Evolutionary conservation across 768 basidiomycete species (phyloP).

Genomic region (Neoboletus magnificus): DNA sequence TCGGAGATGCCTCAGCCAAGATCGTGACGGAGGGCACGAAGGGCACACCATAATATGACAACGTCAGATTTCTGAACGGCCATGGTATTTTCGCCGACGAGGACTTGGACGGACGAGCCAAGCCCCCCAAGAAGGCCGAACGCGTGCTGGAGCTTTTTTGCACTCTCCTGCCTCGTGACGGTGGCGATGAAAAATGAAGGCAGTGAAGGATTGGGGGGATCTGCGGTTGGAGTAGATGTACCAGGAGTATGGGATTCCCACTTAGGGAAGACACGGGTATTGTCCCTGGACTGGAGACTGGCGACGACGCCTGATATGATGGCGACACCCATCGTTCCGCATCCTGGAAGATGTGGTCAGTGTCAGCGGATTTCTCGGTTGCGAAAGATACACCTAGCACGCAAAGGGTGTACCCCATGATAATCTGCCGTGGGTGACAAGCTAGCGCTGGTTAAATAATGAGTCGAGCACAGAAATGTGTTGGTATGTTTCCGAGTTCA

Average conservation of each 20-base stretch:
- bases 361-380: conserved; percentile 6
- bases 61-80: conserved; percentile 79
- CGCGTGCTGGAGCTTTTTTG: conserved; percentile 54
- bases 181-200: conserved; percentile 84
- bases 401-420: conserved; percentile 91
- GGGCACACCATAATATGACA: conserved; percentile 77
- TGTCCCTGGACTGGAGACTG: conserved; percentile 60
- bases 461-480: conserved; percentile 1
- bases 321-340: conserved; percentile 98
- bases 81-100: conserved; percentile 64
- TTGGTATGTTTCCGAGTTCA: neutral
- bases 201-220: conserved; percentile 59
- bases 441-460: neutral
- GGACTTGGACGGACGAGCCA: conserved; percentile 67
- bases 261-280: conserved; percentile 36
- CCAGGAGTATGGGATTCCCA: conserved; percentile 74
- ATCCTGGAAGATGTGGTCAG: conserved; percentile 53
- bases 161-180: conserved; percentile 77
- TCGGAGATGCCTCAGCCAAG: neutral
- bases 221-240: conserved; percentile 61
- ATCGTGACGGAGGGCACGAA: neutral
- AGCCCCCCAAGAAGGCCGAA: conserved; percentile 59
- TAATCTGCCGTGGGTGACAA: neutral
- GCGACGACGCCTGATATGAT: conserved; percentile 89
- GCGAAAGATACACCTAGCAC: conserved; percentile 57